phyloP scores from a whole-genome alignment of 306 rosid species.

The Cucurbita argyrosperma region DNA sequence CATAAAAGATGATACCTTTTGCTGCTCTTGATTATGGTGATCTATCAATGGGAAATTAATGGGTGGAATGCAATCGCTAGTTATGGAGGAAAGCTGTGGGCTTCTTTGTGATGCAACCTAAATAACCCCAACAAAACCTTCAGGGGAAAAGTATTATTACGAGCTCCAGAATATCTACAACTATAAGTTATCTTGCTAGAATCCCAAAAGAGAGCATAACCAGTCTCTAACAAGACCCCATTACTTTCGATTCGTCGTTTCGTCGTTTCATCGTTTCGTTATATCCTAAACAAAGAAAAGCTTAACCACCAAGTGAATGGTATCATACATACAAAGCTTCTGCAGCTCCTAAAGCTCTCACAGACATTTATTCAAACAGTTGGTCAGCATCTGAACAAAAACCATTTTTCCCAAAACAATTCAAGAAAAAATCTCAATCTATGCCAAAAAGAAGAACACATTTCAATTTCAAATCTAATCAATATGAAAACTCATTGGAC shows the following conservation, averaged over 20 bases:
- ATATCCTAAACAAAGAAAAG: not conserved
- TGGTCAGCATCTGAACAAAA: not conserved
- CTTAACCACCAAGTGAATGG: not conserved
- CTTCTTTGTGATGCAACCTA: slow-evolving; percentile 45
- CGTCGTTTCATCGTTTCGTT: too few relatives aligned
- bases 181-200: not conserved
- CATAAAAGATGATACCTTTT: slow-evolving; percentile 41
- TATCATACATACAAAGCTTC: not conserved
- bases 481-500: not conserved
- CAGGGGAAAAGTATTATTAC: slow-evolving; percentile 17
- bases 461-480: not conserved
- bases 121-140: slow-evolving; percentile 40
- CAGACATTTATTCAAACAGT: not conserved
- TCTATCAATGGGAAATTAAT: slow-evolving; percentile 51
- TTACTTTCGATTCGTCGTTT: too few relatives aligned
- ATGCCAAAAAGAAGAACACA: not conserved
- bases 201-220: not conserved
- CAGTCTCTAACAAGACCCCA: not conserved
- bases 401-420: not conserved
- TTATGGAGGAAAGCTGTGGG: slow-evolving; percentile 29
- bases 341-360: not conserved
- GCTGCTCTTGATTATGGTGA: slow-evolving; percentile 35
- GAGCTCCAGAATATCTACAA: not conserved
- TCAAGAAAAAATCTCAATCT: not conserved
- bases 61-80: slow-evolving; percentile 29